Evolutionary conservation across 2,329 filamentous ascomycete genomes (phyloP), one percentile per base, ranked within the genome.

Genomic region (Calonectria pseudoturangicola): DNA sequence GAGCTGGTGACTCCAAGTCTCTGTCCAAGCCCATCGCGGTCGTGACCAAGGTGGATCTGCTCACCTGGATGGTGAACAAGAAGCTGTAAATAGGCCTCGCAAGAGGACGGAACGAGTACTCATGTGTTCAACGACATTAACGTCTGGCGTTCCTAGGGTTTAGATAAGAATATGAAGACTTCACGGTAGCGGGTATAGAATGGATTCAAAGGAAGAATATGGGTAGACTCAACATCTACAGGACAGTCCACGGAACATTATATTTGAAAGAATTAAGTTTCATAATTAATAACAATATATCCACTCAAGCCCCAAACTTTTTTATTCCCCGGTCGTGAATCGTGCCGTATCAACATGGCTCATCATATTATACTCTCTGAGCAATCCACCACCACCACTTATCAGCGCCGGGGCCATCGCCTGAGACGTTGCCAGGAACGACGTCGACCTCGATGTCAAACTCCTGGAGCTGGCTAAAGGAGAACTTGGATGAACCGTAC

Each of bases 361-460:
- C 2, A 12, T 6, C 25, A 4, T 7, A 27, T 72, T 73, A 80
- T 74, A 79, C 63, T 30, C 93, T 91, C 81, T 93, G 89, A 2
- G 92, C 94, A 81, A 98, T 92, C 96, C 96, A 98, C 79, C 91
- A 90, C 91, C 95, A 98, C 96, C 96, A 98, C 83, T 91, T 93
- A 70, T 93, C 92, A 39, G 95, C 92, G 30, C 93, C 93, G n/a
- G 92, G 88, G 12, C 90, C 92, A 67, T 93, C 90, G 81, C 83
- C 90, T 82, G 82, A 86, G 74, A 93, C 91, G 84, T 92, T 96
- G 12, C 96, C 96, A 0, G 94, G 93, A 16, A 93, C 81, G 4
- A 98, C 92, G 51, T 94, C 92, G 10, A 98, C 91, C 47, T 92
- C 90, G 25, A 97, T 89, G 66, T 95, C 93, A 76, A 95, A 95